Percentiles rank a stretch among this genome's conserved stretches.
Evolutionary conservation across 495 filamentous ascomycete genomes (phyloP).

Genomic region (Neurospora tetrasperma): DNA sequence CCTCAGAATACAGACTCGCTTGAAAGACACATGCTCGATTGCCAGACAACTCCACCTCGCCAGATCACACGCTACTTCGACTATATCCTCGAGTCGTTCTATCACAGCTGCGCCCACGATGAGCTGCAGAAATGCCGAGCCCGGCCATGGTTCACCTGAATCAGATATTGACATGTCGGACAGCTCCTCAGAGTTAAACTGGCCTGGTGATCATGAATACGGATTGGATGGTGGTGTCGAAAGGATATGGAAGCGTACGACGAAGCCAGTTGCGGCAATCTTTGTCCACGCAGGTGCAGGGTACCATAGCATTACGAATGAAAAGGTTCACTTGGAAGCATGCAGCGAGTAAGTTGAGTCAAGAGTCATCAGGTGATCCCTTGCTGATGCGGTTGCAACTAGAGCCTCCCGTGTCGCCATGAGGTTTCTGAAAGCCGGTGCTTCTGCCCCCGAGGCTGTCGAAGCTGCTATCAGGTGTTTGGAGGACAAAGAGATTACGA

Average conservation of each 20-base stretch:
- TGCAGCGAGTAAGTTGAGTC: slow-evolving; percentile 66
- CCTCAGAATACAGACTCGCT: background rate
- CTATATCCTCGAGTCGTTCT: background rate
- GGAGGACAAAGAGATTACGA: slow-evolving; percentile 91
- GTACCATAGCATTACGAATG: slow-evolving; percentile 81
- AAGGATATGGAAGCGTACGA: slow-evolving; percentile 10
- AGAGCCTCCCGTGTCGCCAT: slow-evolving; percentile 79
- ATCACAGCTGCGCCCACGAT: background rate
- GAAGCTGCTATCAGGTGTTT: slow-evolving; percentile 79
- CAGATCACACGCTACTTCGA: background rate
- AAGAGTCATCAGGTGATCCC: background rate
- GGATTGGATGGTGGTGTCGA: slow-evolving; percentile 16
- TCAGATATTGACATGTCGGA: background rate
- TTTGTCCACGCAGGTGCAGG: slow-evolving; percentile 95
- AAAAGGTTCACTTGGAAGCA: slow-evolving; percentile 68
- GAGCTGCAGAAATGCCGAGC: background rate
- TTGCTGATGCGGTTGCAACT: background rate
- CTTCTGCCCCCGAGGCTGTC: slow-evolving; percentile 77
- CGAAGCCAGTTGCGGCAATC: slow-evolving; percentile 46
- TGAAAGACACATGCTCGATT: background rate
- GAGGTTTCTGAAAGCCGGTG: slow-evolving; percentile 64
- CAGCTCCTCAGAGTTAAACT: background rate
- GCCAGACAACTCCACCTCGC: background rate
- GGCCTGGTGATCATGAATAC: background rate
- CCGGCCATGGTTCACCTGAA: background rate